Evolutionary conservation across 306 rosid genomes (phyloP).

Genomic region (Dicorynia guianensis): DNA sequence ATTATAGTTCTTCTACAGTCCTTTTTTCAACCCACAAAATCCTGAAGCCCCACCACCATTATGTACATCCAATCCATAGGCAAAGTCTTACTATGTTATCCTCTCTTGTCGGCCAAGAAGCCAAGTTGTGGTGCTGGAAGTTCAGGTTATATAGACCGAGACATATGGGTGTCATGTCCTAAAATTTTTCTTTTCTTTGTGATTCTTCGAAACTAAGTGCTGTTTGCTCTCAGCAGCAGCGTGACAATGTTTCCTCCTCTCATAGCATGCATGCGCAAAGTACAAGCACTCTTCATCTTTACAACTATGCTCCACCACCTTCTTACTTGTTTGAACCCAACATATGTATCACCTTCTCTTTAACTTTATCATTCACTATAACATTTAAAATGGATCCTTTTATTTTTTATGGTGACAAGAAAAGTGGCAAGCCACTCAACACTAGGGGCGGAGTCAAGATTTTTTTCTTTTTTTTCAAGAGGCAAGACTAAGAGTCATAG

Average conservation of each 20-base stretch:
- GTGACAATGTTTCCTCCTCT: slow-evolving; percentile 35
- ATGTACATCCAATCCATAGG: slow-evolving; percentile 8
- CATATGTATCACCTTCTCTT: background rate
- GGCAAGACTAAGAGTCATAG: too few relatives aligned
- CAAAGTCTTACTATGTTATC: slow-evolving; percentile 26
- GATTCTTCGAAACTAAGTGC: slow-evolving; percentile 1
- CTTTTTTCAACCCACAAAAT: slow-evolving; percentile 15
- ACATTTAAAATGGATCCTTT: too few relatives aligned
- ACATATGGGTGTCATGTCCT: slow-evolving; percentile 37
- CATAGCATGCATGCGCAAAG: slow-evolving; percentile 43
- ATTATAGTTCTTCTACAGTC: background rate
- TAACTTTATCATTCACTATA: too few relatives aligned
- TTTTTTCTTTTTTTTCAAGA: too few relatives aligned
- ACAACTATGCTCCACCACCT: slow-evolving; percentile 12
- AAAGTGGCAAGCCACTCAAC: too few relatives aligned
- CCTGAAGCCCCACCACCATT: slow-evolving; percentile 35
- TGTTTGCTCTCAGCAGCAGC: background rate
- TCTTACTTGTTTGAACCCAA: background rate
- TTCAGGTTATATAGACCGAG: slow-evolving; percentile 31
- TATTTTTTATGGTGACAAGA: too few relatives aligned
- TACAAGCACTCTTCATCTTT: slow-evolving; percentile 11
- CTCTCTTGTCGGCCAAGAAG: slow-evolving; percentile 44
- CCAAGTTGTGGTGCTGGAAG: slow-evolving; percentile 36
- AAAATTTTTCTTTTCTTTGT: slow-evolving; percentile 1
- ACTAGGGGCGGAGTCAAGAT: too few relatives aligned